These are phyloP conservation scores for Nicotiana sylvestris DNA, from an alignment of 257 asterid species.

Conservation along the genomic window DNA sequence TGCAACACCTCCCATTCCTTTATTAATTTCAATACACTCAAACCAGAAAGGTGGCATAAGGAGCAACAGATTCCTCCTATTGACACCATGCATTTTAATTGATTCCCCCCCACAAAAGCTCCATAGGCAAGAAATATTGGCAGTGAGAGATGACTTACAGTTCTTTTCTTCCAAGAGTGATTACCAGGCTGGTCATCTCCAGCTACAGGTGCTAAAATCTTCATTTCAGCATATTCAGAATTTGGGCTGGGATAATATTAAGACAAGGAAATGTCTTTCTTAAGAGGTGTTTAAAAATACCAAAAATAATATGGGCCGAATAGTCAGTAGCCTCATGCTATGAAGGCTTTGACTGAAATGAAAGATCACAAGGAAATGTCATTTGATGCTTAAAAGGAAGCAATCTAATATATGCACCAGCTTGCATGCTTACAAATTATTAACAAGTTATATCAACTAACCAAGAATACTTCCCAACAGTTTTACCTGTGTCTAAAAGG, in stretches of 20 bases:
- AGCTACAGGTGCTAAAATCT: constrained; percentile 21
- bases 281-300: too few species aligned
- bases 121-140: neutral
- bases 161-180: constrained; percentile 38
- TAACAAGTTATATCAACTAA: neutral
- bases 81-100: neutral
- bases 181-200: constrained; percentile 29
- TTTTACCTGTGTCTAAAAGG: neutral
- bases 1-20: neutral
- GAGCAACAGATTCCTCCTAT: neutral
- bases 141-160: constrained; percentile 42
- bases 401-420: neutral
- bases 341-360: neutral
- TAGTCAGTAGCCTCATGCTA: too few species aligned
- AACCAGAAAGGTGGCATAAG: neutral
- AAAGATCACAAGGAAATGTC: neutral
- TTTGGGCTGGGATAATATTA: constrained; percentile 28
- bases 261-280: too few species aligned
- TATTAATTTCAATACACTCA: neutral
- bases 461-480: neutral
- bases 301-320: too few species aligned
- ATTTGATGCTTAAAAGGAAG: neutral
- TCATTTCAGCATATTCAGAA: constrained; percentile 18
- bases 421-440: neutral
- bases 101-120: neutral